These are phyloP conservation scores for Rhizophagus sp. DNA, from an alignment of 192 early-diverging fungal species.

Conservation along the genomic window DNA sequence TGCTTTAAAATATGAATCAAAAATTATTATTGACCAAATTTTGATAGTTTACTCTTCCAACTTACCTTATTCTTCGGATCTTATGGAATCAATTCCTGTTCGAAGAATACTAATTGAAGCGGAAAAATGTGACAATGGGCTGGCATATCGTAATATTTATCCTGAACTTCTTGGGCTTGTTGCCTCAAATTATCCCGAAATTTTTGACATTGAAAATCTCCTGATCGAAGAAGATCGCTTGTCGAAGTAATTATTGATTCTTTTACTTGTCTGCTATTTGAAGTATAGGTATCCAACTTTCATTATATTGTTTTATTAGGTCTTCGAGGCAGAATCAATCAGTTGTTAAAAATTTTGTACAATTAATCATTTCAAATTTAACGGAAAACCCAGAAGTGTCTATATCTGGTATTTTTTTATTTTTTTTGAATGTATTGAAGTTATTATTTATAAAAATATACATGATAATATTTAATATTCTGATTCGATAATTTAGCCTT, in stretches of 20 bases:
- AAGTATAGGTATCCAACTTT: background rate
- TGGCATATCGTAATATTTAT: slow-evolving; percentile 38
- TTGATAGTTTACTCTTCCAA: slow-evolving; percentile 14
- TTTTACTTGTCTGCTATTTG: background rate
- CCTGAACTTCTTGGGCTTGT: slow-evolving; percentile 39
- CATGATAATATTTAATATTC: background rate
- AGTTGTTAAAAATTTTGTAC: background rate
- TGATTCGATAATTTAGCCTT: slow-evolving; percentile 11
- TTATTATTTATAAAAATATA: no score
- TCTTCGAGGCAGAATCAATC: background rate
- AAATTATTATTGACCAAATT: background rate
- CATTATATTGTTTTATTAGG: background rate
- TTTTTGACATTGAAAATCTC: slow-evolving; percentile 41
- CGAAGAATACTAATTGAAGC: slow-evolving; percentile 35
- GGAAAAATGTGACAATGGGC: slow-evolving; percentile 30
- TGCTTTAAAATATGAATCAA: background rate
- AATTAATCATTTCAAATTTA: background rate
- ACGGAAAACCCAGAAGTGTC: background rate
- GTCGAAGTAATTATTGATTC: background rate
- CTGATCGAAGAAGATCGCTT: slow-evolving; percentile 31
- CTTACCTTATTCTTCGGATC: slow-evolving; percentile 34
- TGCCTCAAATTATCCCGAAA: slow-evolving; percentile 40
- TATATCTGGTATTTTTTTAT: background rate
- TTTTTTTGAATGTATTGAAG: background rate
- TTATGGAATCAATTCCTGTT: slow-evolving; percentile 35